These are phyloP conservation scores for Pleurotus platypus DNA, from an alignment of 768 basidiomycete genomes.

Conservation along the genomic window DNA sequence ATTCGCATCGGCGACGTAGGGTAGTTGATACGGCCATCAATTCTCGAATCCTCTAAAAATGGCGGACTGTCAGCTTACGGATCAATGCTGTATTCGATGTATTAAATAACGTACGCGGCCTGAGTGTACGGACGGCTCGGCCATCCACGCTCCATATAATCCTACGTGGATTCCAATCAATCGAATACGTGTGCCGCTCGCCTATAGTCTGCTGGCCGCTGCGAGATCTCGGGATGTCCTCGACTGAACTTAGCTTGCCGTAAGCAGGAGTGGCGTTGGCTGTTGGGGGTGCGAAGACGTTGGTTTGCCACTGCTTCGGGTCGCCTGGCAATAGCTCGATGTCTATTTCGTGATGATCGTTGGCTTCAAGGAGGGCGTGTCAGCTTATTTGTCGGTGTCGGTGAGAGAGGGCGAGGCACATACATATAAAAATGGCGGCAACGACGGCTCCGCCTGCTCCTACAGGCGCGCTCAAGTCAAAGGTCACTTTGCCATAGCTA, in stretches of 20 bases:
- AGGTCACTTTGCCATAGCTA: constrained; percentile 33
- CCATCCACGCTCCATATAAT: constrained; percentile 41
- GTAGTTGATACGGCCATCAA: constrained; percentile 30
- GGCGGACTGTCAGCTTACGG: background rate
- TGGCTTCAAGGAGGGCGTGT: constrained; percentile 7
- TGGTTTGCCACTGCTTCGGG: constrained; percentile 35
- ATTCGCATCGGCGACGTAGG: constrained; percentile 32
- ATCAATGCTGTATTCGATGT: background rate
- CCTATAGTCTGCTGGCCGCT: constrained; percentile 9
- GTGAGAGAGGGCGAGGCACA: background rate
- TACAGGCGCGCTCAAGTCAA: constrained; percentile 26
- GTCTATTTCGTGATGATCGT: constrained; percentile 36
- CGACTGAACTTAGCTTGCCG: constrained; percentile 30
- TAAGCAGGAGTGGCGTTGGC: constrained; percentile 28
- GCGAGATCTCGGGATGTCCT: constrained; percentile 17
- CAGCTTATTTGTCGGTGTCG: background rate
- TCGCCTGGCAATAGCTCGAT: constrained; percentile 39
- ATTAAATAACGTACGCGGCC: constrained; percentile 13
- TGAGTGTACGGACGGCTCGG: constrained; percentile 25
- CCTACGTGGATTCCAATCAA: constrained; percentile 34
- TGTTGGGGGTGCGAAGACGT: constrained; percentile 31
- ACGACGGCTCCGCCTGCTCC: constrained; percentile 31
- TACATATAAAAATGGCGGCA: constrained; percentile 37
- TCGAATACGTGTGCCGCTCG: constrained; percentile 28
- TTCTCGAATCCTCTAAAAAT: constrained; percentile 25